Evolutionary conservation across 345 rosid species (phyloP).

Genomic region (Sonneratia alba): DNA sequence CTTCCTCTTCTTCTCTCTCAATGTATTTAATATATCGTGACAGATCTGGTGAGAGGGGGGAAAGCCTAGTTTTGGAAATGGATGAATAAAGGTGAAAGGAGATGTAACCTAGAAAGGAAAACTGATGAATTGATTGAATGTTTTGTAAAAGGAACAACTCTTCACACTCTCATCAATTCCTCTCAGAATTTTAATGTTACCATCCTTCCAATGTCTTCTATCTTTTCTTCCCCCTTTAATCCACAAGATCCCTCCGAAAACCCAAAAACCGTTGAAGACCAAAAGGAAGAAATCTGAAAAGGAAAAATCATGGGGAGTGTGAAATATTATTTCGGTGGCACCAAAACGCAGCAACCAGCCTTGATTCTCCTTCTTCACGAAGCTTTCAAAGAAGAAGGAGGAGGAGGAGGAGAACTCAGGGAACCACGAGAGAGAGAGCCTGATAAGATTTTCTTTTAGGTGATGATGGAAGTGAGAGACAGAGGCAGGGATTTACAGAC

Average conservation of each 20-base stretch:
- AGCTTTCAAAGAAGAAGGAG: slow-evolving; percentile 3
- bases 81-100: slow-evolving; percentile 17
- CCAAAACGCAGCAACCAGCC: slow-evolving; percentile 16
- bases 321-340: neutral
- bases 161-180: slow-evolving; percentile 1
- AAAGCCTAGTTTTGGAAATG: slow-evolving; percentile 33
- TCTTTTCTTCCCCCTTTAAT: too few species aligned
- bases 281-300: neutral
- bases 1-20: neutral
- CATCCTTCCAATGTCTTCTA: too few species aligned
- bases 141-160: neutral
- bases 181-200: too few species aligned
- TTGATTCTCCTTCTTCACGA: neutral
- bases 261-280: neutral
- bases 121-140: neutral
- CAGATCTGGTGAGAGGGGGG: neutral
- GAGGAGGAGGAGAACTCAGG: neutral
- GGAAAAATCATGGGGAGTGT: neutral
- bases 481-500: too few species aligned
- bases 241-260: too few species aligned
- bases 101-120: slow-evolving; percentile 10
- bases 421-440: slow-evolving; percentile 13
- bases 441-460: slow-evolving; percentile 3
- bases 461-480: slow-evolving; percentile 8
- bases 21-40: neutral